Conservation (phyloP, 345 rosid genomes). For the Populus nigra region DNA sequence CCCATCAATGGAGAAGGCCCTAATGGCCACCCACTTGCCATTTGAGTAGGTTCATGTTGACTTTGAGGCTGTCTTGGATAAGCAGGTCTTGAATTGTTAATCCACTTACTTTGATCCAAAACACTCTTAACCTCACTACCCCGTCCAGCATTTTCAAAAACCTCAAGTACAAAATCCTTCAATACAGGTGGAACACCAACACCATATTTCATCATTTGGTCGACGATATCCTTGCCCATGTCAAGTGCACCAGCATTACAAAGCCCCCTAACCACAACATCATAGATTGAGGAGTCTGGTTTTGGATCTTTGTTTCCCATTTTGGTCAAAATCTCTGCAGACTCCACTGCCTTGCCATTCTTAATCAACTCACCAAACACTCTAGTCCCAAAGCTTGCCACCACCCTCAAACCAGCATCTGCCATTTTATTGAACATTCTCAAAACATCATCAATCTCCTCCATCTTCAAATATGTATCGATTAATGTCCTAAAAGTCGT, state of each 20-base stretch:
- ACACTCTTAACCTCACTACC: constrained; percentile 62
- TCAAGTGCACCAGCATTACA: constrained; percentile 67
- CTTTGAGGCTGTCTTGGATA: constrained; percentile 13
- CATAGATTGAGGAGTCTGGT: constrained; percentile 79
- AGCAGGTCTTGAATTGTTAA: constrained; percentile 12
- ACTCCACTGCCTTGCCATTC: constrained; percentile 68
- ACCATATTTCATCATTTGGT: constrained; percentile 62
- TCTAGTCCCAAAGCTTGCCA: constrained; percentile 72
- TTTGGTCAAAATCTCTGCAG: constrained; percentile 60
- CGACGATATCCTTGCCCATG: constrained; percentile 46
- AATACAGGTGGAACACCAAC: constrained; percentile 66
- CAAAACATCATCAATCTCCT: constrained; percentile 69
- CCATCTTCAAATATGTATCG: constrained; percentile 68
- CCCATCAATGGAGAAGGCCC: constrained; percentile 10
- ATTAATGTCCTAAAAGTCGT: constrained; percentile 65
- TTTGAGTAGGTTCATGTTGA: constrained; percentile 12
- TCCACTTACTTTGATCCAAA: constrained; percentile 52
- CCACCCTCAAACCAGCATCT: constrained; percentile 73
- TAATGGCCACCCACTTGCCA: constrained; percentile 15
- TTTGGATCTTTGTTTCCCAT: constrained; percentile 95
- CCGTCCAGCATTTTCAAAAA: constrained; percentile 56
- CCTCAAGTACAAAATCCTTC: constrained; percentile 44
- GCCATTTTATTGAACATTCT: constrained; percentile 63
- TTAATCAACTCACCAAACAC: constrained; percentile 67
- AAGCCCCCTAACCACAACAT: constrained; percentile 79